Base-by-base conservation (phyloP, 192 early-diverging fungal species). In the Umbelopsis sp. region DNA sequence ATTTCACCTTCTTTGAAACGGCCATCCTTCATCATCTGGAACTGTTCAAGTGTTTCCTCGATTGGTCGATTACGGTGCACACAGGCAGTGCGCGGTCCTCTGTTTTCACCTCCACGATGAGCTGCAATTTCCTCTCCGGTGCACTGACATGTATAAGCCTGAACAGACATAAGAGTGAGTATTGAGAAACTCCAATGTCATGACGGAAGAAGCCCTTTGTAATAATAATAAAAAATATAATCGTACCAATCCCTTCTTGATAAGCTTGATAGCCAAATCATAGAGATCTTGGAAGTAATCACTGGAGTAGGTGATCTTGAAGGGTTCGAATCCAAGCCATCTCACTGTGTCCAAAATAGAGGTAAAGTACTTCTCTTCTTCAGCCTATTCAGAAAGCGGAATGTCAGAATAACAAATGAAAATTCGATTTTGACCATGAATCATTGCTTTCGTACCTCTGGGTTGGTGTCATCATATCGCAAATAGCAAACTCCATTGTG, bases 1-100 rank as follows among this genome's bases (percentile, higher is more conserved):
- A 93, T 94, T 77, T 93, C 88, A 41, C 93, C 91, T 77, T 97
- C 96, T 21, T 87, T 89, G 81, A 97, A 99, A 38, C 92, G 81
- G n/a, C 98, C 98, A 69, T 94, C 91, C 86, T 97, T 98, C 98
- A 99, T 99, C 80, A 94, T 95, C 66, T 94, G 82, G 83, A 99
- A 99, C 81, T 99, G 93, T 66, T 80, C 86, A 41, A 98, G 69
- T 2, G 96, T 96, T 82, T 99, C 98, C 52, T 88, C 81, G 43
- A 98, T 87, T 20, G 98, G 96, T 68, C 98, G 89, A 74, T 91
- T 88, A 67, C 98, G 88, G 84, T 99, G 98, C 14, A 76, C 79
- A 78, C 98, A 99, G 12, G 93, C 95, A 45, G 76, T 88, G 62
- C 98, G 90, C 24, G 90, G 88, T 3, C 97, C 97, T 69, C 91